Evolutionary conservation across 176 grass and related monocot species (phyloP).

Genomic region (Thinopyrum elongatum): DNA sequence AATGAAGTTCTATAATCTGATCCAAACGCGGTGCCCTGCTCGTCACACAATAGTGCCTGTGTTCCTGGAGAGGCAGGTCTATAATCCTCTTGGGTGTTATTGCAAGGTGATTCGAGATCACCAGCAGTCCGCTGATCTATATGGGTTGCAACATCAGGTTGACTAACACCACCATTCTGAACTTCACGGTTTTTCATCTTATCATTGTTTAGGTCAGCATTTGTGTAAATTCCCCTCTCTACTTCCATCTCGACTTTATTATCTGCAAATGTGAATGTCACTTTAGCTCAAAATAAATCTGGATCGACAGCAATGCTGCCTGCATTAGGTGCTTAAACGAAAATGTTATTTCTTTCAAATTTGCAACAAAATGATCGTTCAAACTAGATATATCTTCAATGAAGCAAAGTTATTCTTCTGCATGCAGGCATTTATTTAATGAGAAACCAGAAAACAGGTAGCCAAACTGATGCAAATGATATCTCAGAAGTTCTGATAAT

Average conservation of each 20-base stretch:
- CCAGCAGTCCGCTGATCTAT: slow-evolving; percentile 30
- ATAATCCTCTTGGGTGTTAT: slow-evolving; percentile 39
- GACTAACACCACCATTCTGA: slow-evolving; percentile 32
- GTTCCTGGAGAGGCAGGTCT: slow-evolving; percentile 72
- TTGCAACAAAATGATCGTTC: slow-evolving; percentile 4
- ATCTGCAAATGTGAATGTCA: slow-evolving; percentile 26
- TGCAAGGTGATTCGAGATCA: slow-evolving; percentile 24
- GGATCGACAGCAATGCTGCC: neutral
- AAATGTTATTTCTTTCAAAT: slow-evolving; percentile 18
- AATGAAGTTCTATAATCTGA: slow-evolving; percentile 33
- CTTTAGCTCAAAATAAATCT: slow-evolving; percentile 22
- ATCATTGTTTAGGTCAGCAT: slow-evolving; percentile 16
- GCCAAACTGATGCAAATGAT: neutral
- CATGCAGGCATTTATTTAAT: neutral
- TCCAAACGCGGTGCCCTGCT: slow-evolving; percentile 53
- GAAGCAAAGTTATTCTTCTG: slow-evolving; percentile 12
- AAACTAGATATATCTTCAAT: neutral
- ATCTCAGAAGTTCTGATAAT: neutral
- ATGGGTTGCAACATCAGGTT: slow-evolving; percentile 4
- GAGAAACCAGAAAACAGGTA: neutral
- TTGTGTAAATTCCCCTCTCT: slow-evolving; percentile 28
- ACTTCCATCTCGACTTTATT: slow-evolving; percentile 36
- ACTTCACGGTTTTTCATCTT: neutral
- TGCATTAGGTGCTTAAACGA: slow-evolving; percentile 18
- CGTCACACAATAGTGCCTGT: slow-evolving; percentile 63